Conservation (phyloP, 345 rosid species). For the Rhizophora mangle region DNA sequence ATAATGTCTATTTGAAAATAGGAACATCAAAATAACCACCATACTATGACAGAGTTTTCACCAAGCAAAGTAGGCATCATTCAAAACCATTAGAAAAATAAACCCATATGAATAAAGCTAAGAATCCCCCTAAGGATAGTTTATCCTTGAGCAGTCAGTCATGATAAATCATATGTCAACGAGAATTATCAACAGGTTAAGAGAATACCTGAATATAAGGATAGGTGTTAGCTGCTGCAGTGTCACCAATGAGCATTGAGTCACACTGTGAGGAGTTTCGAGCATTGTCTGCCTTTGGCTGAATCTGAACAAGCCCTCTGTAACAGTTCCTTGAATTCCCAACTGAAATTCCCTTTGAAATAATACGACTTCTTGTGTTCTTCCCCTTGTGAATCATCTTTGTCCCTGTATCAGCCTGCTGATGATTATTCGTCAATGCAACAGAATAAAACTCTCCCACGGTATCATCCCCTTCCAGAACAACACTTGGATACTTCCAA, state of each 20-base stretch:
- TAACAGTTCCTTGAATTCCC: constrained; percentile 83
- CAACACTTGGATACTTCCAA: constrained; percentile 93
- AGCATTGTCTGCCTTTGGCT: constrained; percentile 91
- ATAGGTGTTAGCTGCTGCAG: constrained; percentile 93
- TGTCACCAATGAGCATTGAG: constrained; percentile 94
- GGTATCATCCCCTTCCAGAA: constrained; percentile 79
- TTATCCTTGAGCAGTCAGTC: not conserved
- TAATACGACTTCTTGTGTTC: constrained; percentile 80
- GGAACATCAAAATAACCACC: not conserved
- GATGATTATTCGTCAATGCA: constrained; percentile 82
- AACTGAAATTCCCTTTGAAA: constrained; percentile 83
- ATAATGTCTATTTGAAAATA: not conserved
- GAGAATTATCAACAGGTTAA: not conserved
- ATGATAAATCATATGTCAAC: not conserved
- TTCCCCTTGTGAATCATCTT: constrained; percentile 98
- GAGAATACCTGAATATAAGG: constrained; percentile 73
- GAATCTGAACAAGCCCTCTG: constrained; percentile 93
- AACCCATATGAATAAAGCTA: not conserved
- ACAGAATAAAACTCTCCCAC: constrained; percentile 94
- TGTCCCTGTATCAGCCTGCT: constrained; percentile 90
- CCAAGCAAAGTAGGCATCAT: not conserved
- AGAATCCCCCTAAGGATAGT: not conserved
- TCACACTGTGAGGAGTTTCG: constrained; percentile 87
- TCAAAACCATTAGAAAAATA: not conserved
- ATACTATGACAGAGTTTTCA: not conserved